Conservation (phyloP, 2,329 filamentous ascomycete genomes). For the Colletotrichum abscissum region DNA sequence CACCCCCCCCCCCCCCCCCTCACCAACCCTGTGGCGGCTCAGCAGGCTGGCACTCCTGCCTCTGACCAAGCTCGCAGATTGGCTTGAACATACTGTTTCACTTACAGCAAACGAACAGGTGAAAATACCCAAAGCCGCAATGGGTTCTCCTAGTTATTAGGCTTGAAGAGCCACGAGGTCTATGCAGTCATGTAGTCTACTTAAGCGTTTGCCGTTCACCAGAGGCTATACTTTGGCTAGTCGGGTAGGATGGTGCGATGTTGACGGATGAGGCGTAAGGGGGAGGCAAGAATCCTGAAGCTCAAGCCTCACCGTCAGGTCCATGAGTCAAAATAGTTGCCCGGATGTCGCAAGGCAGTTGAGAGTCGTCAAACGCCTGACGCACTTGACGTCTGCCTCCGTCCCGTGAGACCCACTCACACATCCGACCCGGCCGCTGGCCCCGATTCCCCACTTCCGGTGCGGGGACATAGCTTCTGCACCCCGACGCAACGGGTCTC, state of each 20-base stretch:
- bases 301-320: background rate
- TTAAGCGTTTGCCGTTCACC: slow-evolving; percentile 1
- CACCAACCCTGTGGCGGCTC: background rate
- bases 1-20: background rate
- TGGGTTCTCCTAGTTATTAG: no score
- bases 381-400: background rate
- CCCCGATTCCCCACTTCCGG: background rate
- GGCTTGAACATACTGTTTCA: background rate
- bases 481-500: background rate
- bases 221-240: background rate
- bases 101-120: background rate
- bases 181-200: background rate
- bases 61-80: background rate
- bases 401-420: slow-evolving; percentile 7
- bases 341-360: background rate
- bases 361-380: background rate
- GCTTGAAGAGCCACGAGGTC: background rate
- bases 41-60: background rate
- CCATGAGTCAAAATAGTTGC: background rate
- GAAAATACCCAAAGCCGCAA: background rate
- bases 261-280: slow-evolving; percentile 5
- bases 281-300: background rate
- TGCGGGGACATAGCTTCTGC: background rate
- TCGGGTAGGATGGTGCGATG: background rate
- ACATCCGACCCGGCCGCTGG: background rate